Evolutionary conservation across 805 yeast species (phyloP), one percentile per base, ranked within the genome.

Genomic region (Myxozyma lipomycoides): DNA sequence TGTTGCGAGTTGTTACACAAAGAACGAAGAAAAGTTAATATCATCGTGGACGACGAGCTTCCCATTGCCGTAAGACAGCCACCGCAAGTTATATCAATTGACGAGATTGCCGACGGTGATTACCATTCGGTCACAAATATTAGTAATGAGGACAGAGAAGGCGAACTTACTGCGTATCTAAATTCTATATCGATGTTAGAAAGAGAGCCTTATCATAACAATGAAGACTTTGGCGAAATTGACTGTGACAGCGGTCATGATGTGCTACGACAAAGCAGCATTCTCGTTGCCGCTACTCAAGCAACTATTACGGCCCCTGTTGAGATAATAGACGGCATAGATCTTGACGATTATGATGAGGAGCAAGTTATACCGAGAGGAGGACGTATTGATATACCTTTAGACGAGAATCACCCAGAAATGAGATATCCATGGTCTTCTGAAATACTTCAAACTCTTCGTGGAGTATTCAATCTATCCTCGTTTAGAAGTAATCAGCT

Each of bases 401-500:
- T n/a, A n/a, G 49, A 53, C 38, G 21, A 24, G 22, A 30, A 18
- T 12, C 46, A 51, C 10, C 22, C 46, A 2, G 49, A 51, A 30
- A 45, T 56, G 57, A 35, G 35, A 38, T 65, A 65, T 51, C 73
- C 75, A 2, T 91, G 95, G 84, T 77, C 93, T 1, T 62, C 70
- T 1, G 97, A 90, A 49, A 83, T 87, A 0, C 73, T 77, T 61
- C 65, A 67, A 1, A 77, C 79, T 9, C 70, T 93, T 28, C 73
- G 73, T 21, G 67, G 74, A 4, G 77, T 74, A 3, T 93, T 93
- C 70, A 77, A 81, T 28, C 67, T 93, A 30, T 63, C 69, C 3
- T 73, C 76, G 1, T 93, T 93, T 67, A 75, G 98, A 49, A 77
- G 81, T 3, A 86, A 91, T 65, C 98, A 93, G 64, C 68, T 84